phyloP scores from a whole-genome alignment of 1,284 basidiomycete genomes.

The Inonotus obliquus region DNA sequence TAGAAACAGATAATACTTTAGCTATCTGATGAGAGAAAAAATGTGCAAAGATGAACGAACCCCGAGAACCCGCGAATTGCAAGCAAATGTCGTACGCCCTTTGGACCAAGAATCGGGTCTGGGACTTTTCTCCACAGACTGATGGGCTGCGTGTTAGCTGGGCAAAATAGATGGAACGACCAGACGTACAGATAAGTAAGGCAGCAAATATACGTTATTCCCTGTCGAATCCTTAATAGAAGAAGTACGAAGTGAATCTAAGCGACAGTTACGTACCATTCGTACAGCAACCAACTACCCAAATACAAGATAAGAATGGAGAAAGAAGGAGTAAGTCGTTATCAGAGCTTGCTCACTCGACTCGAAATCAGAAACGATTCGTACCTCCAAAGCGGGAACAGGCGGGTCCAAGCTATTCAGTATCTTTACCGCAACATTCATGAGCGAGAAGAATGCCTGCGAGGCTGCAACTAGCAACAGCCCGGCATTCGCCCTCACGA shows the following conservation, averaged over 20 bases:
- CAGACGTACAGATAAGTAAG: constrained; percentile 36
- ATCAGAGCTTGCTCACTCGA: not conserved
- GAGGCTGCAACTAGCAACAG: constrained; percentile 54
- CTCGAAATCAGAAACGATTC: constrained; percentile 14
- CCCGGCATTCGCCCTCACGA: constrained; percentile 45
- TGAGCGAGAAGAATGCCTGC: constrained; percentile 58
- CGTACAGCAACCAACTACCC: constrained; percentile 43
- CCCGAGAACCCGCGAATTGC: constrained; percentile 16
- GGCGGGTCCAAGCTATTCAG: constrained; percentile 55
- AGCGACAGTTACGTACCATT: constrained; percentile 32
- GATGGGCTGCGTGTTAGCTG: constrained; percentile 5
- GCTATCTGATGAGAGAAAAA: not conserved
- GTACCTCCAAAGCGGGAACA: constrained; percentile 52
- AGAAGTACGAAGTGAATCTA: not conserved
- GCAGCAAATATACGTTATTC: constrained; percentile 35
- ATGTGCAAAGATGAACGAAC: not conserved
- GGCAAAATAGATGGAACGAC: not conserved
- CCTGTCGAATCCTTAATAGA: constrained; percentile 22
- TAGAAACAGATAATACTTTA: constrained; percentile 22
- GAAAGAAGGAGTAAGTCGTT: not conserved
- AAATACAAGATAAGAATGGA: not conserved
- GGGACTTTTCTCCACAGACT: constrained; percentile 12
- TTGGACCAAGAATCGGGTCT: constrained; percentile 15
- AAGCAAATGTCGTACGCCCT: constrained; percentile 13
- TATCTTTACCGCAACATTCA: constrained; percentile 59